Evolutionary conservation across 139 green algal species (phyloP).

Genomic region (Coccomyxa sp.): DNA sequence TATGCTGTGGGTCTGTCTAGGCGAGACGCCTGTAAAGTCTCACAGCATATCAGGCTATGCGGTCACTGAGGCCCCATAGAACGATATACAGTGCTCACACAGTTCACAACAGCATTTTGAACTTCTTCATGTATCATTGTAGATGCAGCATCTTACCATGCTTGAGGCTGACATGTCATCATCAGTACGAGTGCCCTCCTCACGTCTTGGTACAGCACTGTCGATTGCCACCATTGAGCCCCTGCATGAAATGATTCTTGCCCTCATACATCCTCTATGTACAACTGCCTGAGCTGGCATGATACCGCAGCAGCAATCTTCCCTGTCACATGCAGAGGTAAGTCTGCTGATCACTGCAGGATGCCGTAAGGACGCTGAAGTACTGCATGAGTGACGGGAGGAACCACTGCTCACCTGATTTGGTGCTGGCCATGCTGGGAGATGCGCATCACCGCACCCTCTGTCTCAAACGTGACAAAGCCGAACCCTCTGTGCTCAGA

Average conservation of each 20-base stretch:
- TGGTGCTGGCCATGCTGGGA: conserved; percentile 32
- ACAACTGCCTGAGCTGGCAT: too few relatives aligned
- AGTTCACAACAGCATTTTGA: too few relatives aligned
- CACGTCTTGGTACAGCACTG: conserved; percentile 23
- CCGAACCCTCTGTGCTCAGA: conserved; percentile 83
- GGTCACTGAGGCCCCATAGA: too few relatives aligned
- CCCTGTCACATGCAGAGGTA: background rate
- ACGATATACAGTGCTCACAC: too few relatives aligned
- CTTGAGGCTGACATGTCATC: background rate
- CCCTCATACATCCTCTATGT: too few relatives aligned
- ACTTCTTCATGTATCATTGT: too few relatives aligned
- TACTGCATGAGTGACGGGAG: background rate
- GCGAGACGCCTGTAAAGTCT: too few relatives aligned
- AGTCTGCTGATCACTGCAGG: background rate
- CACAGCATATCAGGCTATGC: too few relatives aligned
- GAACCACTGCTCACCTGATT: conserved; percentile 20
- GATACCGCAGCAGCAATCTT: background rate
- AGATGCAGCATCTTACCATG: too few relatives aligned
- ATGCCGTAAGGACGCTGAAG: background rate
- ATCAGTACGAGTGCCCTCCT: background rate
- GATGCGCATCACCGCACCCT: conserved; percentile 66
- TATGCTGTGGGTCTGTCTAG: too few relatives aligned
- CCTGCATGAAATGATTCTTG: background rate
- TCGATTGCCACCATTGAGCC: conserved; percentile 46
- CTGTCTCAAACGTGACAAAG: conserved; percentile 91